Evolutionary conservation across 805 yeast genomes (phyloP), one percentile per base, ranked within the genome.

Genomic region (Yamadazyma sp.): DNA sequence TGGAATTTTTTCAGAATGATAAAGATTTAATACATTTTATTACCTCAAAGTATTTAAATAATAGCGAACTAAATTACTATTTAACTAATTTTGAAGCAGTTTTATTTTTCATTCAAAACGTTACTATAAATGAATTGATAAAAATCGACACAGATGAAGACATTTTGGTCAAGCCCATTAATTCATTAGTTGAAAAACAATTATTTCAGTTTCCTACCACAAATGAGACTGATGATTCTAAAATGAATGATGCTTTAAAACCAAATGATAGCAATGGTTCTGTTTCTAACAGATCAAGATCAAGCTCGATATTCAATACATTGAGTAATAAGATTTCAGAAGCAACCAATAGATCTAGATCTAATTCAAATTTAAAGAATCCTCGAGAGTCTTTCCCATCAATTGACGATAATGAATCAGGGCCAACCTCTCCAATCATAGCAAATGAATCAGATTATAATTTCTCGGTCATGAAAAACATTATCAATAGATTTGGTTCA

Each of bases 71-170:
- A 23, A 53, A 54, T 31, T 67, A 55, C 38, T 66, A 64, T 42
- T 47, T 66, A 20, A 66, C 72, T 3, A 67, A 67, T 43, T 60
- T 65, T 34, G 73, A 67, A 35, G 73, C 73, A 3, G 56, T 62
- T 12, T 48, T 65, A 10, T 56, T 50, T 29, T 67, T 59, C 45
- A 48, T 66, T 23, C 58, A 62, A 38, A 63, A 59, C 30, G 57
- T 65, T 5, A 59, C 69, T 1, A 41, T 63, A 10, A 40, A 45
- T 12, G 70, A 62, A 27, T 48, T 65, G 24, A 31, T 35, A 14
- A 36, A 39, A 13, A 10, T 31, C 13, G 30, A 36, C 9, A 33
- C 44, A 11, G 27, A 27, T 9, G 43, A 42, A 18, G 36, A 48
- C 8, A 34, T 39, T 12, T 43, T 62, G 23, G 40, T 45, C 3